phyloP scores from a whole-genome alignment of 108 stramenopile species.

The Cyclotella sp. region DNA sequence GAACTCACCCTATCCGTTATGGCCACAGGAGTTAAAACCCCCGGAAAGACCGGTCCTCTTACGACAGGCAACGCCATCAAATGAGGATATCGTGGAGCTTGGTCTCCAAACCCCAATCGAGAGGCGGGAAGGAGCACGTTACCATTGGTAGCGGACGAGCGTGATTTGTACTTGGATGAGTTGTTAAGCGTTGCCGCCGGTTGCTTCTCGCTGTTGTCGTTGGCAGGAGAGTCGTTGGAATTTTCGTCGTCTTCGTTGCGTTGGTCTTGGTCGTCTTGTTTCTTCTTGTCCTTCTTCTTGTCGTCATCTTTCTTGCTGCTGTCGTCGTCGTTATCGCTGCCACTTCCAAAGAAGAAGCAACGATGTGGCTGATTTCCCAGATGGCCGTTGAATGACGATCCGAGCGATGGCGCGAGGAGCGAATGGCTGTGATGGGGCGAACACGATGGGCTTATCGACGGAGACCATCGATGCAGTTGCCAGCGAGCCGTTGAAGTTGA shows the following conservation, averaged over 20 bases:
- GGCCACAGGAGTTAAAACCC: constrained; percentile 76
- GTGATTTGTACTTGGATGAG: constrained; percentile 48
- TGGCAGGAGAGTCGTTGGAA: constrained; percentile 8
- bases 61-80: constrained; percentile 80
- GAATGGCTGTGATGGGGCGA: too few relatives aligned
- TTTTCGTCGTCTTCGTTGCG: constrained; percentile 23
- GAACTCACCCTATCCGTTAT: constrained; percentile 65
- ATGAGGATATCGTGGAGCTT: constrained; percentile 84
- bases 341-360: constrained; percentile 48
- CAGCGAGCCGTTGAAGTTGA: too few relatives aligned
- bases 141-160: constrained; percentile 8
- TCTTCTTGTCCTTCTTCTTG: constrained; percentile 17
- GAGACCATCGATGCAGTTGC: too few relatives aligned
- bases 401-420: too few relatives aligned
- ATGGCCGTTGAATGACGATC: too few relatives aligned
- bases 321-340: constrained; percentile 45
- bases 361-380: constrained; percentile 6
- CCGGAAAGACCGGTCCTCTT: constrained; percentile 83
- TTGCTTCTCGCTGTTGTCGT: constrained; percentile 12
- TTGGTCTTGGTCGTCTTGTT: constrained; percentile 38
- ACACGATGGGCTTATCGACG: too few relatives aligned
- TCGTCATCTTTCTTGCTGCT: constrained; percentile 39
- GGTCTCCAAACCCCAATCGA: constrained; percentile 74
- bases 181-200: constrained; percentile 36
- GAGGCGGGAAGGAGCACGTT: constrained; percentile 46